A percentile compares a stretch with the other conserved stretches of the same genome.
phyloP scores from a whole-genome alignment of 2,329 filamentous ascomycete species.

The Diaporthe sp. region DNA sequence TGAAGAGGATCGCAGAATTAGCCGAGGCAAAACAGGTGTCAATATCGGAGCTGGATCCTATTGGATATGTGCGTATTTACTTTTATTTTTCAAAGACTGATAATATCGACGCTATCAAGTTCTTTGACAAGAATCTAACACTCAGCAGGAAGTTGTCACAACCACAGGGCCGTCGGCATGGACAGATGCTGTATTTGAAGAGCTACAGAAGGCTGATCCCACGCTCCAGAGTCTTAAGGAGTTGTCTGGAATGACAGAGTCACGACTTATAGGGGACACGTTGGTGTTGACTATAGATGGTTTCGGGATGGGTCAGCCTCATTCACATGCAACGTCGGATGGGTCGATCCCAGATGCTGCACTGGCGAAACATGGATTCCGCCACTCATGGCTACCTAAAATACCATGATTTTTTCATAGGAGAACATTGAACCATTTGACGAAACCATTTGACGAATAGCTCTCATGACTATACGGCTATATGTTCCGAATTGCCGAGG shows the following conservation, averaged over 20 bases:
- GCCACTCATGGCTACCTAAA: neutral
- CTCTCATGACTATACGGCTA: neutral
- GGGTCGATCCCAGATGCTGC: neutral
- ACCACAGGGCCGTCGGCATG: conserved; percentile 36
- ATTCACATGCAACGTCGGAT: neutral
- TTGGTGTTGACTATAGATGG: neutral
- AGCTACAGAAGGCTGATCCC: too few species aligned
- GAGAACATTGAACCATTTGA: neutral
- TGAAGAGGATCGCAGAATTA: neutral
- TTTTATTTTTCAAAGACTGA: too few species aligned
- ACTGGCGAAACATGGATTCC: neutral
- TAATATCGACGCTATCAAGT: too few species aligned
- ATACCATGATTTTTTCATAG: neutral
- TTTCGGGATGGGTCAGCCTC: neutral
- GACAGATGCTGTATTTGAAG: too few species aligned
- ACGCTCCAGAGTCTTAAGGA: too few species aligned
- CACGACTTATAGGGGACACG: neutral
- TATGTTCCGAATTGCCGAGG: neutral
- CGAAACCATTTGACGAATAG: neutral
- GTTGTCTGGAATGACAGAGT: too few species aligned
- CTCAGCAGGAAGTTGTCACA: conserved; percentile 37
- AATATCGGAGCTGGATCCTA: neutral
- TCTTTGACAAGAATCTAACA: too few species aligned
- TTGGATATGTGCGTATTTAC: too few species aligned
- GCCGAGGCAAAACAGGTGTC: neutral